These are phyloP conservation scores for Skeletonema menzelii DNA, from an alignment of 108 stramenopile genomes.

Conservation along the genomic window DNA sequence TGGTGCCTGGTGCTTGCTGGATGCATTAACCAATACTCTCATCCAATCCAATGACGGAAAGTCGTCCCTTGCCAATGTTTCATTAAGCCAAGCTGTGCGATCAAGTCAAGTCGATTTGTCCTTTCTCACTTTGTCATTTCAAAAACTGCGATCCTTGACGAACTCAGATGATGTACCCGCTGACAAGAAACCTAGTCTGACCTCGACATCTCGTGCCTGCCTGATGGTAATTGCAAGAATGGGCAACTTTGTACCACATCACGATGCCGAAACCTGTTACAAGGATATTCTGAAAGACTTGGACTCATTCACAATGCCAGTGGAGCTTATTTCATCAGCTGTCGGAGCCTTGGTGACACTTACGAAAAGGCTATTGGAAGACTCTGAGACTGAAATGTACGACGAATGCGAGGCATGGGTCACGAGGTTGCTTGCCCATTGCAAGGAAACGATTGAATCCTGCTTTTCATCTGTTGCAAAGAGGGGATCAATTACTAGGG, in stretches of 20 bases:
- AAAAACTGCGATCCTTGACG: conserved; percentile 43
- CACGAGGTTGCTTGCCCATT: conserved; percentile 26
- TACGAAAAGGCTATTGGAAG: conserved; percentile 38
- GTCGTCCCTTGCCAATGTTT: conserved; percentile 19
- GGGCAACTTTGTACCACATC: conserved; percentile 39
- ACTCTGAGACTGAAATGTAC: conserved; percentile 45
- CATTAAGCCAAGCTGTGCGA: conserved; percentile 34
- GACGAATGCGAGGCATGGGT: conserved; percentile 56
- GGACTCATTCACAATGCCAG: conserved; percentile 45
- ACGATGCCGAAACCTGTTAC: conserved; percentile 35
- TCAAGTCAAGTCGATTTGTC: conserved; percentile 41
- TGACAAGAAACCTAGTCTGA: conserved; percentile 22
- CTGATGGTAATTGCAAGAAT: conserved; percentile 60
- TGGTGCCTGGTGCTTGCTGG: conserved; percentile 78
- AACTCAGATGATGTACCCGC: conserved; percentile 19
- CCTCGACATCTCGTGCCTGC: conserved; percentile 38
- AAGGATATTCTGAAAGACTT: conserved; percentile 39
- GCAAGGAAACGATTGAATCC: conserved; percentile 39
- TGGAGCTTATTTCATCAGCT: conserved; percentile 58
- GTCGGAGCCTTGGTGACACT: conserved; percentile 52
- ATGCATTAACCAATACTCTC: conserved; percentile 57
- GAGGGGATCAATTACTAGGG: background rate
- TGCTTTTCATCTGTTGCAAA: conserved; percentile 12
- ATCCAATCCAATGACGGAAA: conserved; percentile 9
- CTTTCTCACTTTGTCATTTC: conserved; percentile 58